Conservation (phyloP, 106 monocot genomes). For the Alisma plantagoaquatica region DNA sequence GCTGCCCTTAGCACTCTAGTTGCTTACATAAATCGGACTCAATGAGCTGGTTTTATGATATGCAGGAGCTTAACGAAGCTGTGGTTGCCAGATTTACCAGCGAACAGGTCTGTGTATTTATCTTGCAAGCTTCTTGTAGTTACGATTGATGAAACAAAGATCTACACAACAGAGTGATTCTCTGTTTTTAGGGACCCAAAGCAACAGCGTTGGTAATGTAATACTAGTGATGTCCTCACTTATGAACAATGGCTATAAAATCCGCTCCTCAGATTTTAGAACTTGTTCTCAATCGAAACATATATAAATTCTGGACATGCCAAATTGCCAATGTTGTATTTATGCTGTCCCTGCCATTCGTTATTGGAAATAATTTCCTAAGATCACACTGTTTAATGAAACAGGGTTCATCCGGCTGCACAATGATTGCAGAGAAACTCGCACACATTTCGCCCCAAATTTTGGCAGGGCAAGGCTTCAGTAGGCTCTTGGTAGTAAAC, state of each 20-base stretch:
- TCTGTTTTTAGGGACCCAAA: too few relatives aligned
- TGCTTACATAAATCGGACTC: too few relatives aligned
- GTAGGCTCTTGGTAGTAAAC: conserved; percentile 20
- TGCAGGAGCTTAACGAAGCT: too few relatives aligned
- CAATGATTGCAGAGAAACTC: conserved; percentile 18
- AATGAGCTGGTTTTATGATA: too few relatives aligned
- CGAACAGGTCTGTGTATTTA: too few relatives aligned
- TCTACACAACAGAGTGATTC: too few relatives aligned
- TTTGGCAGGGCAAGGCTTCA: conserved; percentile 22
- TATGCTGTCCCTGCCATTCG: background rate
- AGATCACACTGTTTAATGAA: background rate
- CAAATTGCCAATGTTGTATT: background rate
- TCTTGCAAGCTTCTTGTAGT: too few relatives aligned
- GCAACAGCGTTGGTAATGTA: background rate
- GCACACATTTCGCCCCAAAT: conserved; percentile 14
- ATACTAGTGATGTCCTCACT: background rate
- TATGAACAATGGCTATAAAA: background rate
- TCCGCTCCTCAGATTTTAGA: background rate
- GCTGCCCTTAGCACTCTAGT: too few relatives aligned
- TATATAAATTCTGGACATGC: background rate
- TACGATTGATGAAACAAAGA: too few relatives aligned
- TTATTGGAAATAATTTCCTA: too few relatives aligned
- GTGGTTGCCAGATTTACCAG: too few relatives aligned
- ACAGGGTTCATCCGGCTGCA: conserved; percentile 25
- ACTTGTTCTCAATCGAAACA: background rate